phyloP scores from a whole-genome alignment of 495 filamentous ascomycete genomes.

The Neurospora discreta region DNA sequence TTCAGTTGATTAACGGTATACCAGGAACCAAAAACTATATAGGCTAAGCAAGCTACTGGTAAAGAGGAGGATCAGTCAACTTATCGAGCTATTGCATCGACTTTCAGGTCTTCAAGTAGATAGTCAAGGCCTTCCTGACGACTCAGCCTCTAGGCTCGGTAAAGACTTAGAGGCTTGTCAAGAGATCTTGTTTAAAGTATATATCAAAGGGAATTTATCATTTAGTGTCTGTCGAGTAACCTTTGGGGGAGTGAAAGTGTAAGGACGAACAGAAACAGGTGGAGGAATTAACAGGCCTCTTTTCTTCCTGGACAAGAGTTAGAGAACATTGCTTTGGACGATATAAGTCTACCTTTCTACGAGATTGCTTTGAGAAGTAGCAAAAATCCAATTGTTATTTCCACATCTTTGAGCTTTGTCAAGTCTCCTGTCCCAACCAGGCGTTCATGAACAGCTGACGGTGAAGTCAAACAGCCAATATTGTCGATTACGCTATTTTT shows the following conservation, averaged over 20 bases:
- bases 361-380: too few species aligned
- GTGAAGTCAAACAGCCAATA: not conserved
- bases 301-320: not conserved
- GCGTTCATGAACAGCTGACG: not conserved
- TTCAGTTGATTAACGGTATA: not conserved
- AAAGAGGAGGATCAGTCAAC: not conserved
- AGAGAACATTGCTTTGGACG: too few species aligned
- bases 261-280: not conserved
- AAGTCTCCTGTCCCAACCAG: too few species aligned
- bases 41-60: too few species aligned
- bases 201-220: not conserved
- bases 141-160: too few species aligned
- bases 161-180: too few species aligned
- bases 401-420: too few species aligned
- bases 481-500: not conserved
- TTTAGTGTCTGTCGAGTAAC: not conserved
- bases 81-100: not conserved
- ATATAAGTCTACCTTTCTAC: too few species aligned
- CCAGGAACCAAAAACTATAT: too few species aligned
- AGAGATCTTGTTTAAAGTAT: too few species aligned
- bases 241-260: not conserved
- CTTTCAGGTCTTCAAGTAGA: not conserved
- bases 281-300: not conserved
- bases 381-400: too few species aligned
- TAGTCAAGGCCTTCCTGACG: too few species aligned